Conservation (phyloP, 2,329 filamentous ascomycete species). For the Xylaria sp. region DNA sequence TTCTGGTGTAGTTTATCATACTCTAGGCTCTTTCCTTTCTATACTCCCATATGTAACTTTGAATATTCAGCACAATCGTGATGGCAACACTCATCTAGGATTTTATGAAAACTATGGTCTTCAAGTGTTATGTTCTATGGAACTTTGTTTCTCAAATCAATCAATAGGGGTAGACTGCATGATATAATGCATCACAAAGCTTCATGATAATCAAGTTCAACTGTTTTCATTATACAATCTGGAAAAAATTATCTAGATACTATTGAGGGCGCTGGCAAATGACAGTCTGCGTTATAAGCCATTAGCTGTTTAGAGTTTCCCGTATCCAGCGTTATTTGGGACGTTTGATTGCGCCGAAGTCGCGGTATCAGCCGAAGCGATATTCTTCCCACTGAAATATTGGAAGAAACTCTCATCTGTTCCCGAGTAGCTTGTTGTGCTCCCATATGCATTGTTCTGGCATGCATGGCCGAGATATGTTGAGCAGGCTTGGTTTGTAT, state of each 20-base stretch:
- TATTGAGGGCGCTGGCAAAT: background rate
- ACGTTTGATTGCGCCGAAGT: conserved; percentile 39
- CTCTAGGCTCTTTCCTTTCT: too few species aligned
- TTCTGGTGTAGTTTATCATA: too few species aligned
- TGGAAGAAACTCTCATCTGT: conserved; percentile 61
- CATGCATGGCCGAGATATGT: conserved; percentile 60
- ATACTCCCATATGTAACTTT: too few species aligned
- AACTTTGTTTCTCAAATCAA: too few species aligned
- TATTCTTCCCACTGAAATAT: conserved; percentile 64
- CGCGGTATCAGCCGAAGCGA: conserved; percentile 57
- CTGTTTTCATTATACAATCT: background rate
- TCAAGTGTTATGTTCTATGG: too few species aligned
- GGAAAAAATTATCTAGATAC: background rate
- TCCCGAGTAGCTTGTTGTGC: conserved; percentile 54
- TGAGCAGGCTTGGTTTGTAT: conserved; percentile 33
- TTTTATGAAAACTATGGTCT: too few species aligned
- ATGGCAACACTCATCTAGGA: too few species aligned
- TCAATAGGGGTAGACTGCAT: too few species aligned
- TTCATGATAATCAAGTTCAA: background rate
- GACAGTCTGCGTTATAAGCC: background rate
- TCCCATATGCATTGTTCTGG: conserved; percentile 61
- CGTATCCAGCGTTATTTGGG: conserved; percentile 28
- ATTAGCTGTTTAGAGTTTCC: conserved; percentile 22
- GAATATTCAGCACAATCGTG: too few species aligned
- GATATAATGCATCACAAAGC: too few species aligned